Conservation (phyloP, 169 alveolate species). For the Babesia sp. region DNA sequence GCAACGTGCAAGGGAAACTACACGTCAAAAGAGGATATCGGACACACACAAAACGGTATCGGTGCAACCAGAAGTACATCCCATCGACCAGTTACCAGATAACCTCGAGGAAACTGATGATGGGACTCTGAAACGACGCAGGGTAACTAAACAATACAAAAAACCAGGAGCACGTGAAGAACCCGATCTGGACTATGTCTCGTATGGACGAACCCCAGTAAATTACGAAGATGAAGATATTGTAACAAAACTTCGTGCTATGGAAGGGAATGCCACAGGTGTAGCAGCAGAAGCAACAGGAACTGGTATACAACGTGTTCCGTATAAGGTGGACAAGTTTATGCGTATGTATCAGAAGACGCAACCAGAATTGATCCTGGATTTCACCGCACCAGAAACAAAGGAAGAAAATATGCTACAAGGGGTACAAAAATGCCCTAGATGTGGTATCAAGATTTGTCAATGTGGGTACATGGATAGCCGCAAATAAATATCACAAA, state of each 20-base stretch:
- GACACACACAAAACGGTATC: slow-evolving; percentile 19
- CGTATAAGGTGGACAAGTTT: slow-evolving; percentile 61
- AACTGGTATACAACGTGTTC: slow-evolving; percentile 43
- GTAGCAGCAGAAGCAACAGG: slow-evolving; percentile 13
- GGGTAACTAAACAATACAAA: slow-evolving; percentile 27
- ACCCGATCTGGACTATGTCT: slow-evolving; percentile 35
- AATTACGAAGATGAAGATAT: slow-evolving; percentile 64
- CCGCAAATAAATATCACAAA: background rate
- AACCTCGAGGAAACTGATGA: slow-evolving; percentile 64
- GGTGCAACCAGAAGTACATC: slow-evolving; percentile 55
- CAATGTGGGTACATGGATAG: slow-evolving; percentile 68
- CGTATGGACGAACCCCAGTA: slow-evolving; percentile 46
- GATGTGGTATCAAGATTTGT: slow-evolving; percentile 67
- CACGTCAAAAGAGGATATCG: slow-evolving; percentile 17
- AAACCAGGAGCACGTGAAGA: slow-evolving; percentile 48
- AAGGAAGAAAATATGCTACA: slow-evolving; percentile 58
- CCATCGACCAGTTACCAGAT: slow-evolving; percentile 63
- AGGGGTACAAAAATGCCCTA: slow-evolving; percentile 62
- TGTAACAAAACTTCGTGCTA: slow-evolving; percentile 49
- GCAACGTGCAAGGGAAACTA: slow-evolving; percentile 13
- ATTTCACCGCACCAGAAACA: slow-evolving; percentile 43
- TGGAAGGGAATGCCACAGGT: slow-evolving; percentile 37
- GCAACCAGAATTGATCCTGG: slow-evolving; percentile 62
- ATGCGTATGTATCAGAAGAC: slow-evolving; percentile 65
- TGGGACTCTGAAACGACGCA: slow-evolving; percentile 35